Conservation (phyloP, 148 eudicot species). For the Rhododendron henanense region DNA sequence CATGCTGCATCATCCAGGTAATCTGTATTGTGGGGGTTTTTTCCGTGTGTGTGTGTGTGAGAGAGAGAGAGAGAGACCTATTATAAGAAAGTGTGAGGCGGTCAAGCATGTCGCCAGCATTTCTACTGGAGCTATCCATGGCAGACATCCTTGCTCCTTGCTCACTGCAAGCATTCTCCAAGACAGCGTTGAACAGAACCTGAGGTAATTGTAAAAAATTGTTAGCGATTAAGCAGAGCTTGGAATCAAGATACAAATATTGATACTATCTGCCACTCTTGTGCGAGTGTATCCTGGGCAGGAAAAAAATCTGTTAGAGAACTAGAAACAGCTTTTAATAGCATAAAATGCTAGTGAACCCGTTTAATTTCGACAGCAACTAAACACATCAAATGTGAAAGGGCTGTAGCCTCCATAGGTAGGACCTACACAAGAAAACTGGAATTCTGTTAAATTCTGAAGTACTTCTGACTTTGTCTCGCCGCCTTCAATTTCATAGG, state of each 20-base stretch:
- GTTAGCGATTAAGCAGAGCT: conserved; percentile 2
- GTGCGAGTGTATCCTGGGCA: neutral
- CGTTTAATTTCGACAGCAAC: neutral
- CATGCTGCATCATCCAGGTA: neutral
- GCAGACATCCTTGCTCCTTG: conserved; percentile 95
- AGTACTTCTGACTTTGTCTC: conserved; percentile 34
- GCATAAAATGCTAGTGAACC: neutral
- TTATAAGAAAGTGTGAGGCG: conserved; percentile 78
- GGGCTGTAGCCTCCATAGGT: neutral
- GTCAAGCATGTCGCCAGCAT: conserved; percentile 91
- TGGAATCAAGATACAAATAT: neutral
- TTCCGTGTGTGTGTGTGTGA: neutral
- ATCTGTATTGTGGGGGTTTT: neutral
- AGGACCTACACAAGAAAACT: conserved; percentile 82
- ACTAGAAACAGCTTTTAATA: neutral
- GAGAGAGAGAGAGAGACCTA: conserved; percentile 42
- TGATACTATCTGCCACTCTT: neutral
- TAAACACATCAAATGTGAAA: neutral
- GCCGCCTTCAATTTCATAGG: conserved; percentile 91
- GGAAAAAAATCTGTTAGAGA: neutral
- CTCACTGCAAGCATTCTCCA: conserved; percentile 91
- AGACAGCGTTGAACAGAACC: conserved; percentile 75
- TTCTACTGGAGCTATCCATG: conserved; percentile 87
- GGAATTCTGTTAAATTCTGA: conserved; percentile 84
- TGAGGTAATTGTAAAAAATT: conserved; percentile 21